phyloP scores from a whole-genome alignment of 2,329 filamentous ascomycete genomes.

The Stachybotrys elegans region DNA sequence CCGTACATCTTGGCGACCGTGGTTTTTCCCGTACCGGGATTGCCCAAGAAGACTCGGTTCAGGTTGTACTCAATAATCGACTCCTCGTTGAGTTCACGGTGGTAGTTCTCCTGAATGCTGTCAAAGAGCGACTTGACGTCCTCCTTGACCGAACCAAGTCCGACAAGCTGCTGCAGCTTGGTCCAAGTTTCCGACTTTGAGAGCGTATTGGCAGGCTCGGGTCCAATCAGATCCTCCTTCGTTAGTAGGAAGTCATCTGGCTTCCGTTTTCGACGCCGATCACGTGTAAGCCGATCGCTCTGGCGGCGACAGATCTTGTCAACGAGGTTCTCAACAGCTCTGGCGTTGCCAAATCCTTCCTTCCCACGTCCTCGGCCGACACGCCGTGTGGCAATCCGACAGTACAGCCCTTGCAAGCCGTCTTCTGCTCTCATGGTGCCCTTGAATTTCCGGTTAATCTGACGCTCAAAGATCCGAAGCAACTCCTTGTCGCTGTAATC shows the following conservation, averaged over 20 bases:
- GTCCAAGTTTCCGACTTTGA: slow-evolving; percentile 49
- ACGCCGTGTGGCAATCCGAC: slow-evolving; percentile 56
- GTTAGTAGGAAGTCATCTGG: slow-evolving; percentile 57
- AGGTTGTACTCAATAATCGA: slow-evolving; percentile 54
- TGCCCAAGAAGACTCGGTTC: slow-evolving; percentile 66
- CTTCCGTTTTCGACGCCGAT: slow-evolving; percentile 32
- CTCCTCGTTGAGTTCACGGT: slow-evolving; percentile 59
- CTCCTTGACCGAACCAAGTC: slow-evolving; percentile 58
- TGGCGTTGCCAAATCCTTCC: slow-evolving; percentile 69
- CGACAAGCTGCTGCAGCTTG: slow-evolving; percentile 53
- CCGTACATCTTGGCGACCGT: slow-evolving; percentile 71
- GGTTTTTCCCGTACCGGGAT: slow-evolving; percentile 72
- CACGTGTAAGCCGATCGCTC: slow-evolving; percentile 44
- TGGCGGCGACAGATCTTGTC: slow-evolving; percentile 53
- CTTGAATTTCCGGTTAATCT: slow-evolving; percentile 49
- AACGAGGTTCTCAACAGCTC: slow-evolving; percentile 60
- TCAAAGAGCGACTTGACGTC: slow-evolving; percentile 55
- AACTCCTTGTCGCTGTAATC: slow-evolving; percentile 67
- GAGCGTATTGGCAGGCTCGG: slow-evolving; percentile 53
- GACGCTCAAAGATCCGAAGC: slow-evolving; percentile 50
- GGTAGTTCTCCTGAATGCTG: slow-evolving; percentile 58
- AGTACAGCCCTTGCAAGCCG: slow-evolving; percentile 55
- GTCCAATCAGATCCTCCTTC: slow-evolving; percentile 67
- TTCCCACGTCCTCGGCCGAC: slow-evolving; percentile 57
- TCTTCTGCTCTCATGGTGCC: slow-evolving; percentile 55